These are phyloP conservation scores for Vaccinium darrowii DNA, from an alignment of 148 eudicot genomes.

Conservation along the genomic window DNA sequence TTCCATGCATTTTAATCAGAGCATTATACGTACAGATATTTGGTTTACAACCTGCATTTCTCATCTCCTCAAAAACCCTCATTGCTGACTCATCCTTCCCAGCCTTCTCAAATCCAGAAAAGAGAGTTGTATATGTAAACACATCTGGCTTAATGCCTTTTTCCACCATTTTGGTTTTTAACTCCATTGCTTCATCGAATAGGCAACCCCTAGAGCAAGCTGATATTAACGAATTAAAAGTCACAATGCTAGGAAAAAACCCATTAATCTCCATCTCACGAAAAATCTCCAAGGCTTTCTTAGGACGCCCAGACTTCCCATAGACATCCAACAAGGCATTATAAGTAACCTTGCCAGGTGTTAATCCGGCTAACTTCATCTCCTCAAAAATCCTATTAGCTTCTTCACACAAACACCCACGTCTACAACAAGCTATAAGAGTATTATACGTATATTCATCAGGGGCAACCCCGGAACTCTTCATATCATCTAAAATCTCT, in stretches of 20 bases:
- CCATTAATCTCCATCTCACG: constrained; percentile 70
- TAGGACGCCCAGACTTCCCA: constrained; percentile 72
- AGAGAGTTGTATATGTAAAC: constrained; percentile 75
- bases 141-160: constrained; percentile 85
- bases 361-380: constrained; percentile 67
- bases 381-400: constrained; percentile 71
- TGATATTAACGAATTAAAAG: constrained; percentile 81
- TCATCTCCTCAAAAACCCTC: constrained; percentile 87
- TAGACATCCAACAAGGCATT: constrained; percentile 90
- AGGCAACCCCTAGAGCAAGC: constrained; percentile 77
- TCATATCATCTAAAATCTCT: constrained; percentile 59
- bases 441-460: constrained; percentile 91
- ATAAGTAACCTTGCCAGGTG: constrained; percentile 87
- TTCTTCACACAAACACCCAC: constrained; percentile 77
- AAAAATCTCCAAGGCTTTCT: constrained; percentile 81
- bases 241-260: constrained; percentile 63
- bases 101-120: constrained; percentile 90
- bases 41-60: constrained; percentile 61
- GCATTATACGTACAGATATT: constrained; percentile 87
- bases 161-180: constrained; percentile 67
- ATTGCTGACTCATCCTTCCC: constrained; percentile 91
- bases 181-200: constrained; percentile 69
- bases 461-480: constrained; percentile 56
- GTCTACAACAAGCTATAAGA: constrained; percentile 75
- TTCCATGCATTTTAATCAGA: constrained; percentile 85